A percentile compares a stretch with the other conserved stretches of the same genome.
These are phyloP conservation scores for Coemansia sp. DNA, from an alignment of 192 early-diverging fungal genomes.

Conservation along the genomic window DNA sequence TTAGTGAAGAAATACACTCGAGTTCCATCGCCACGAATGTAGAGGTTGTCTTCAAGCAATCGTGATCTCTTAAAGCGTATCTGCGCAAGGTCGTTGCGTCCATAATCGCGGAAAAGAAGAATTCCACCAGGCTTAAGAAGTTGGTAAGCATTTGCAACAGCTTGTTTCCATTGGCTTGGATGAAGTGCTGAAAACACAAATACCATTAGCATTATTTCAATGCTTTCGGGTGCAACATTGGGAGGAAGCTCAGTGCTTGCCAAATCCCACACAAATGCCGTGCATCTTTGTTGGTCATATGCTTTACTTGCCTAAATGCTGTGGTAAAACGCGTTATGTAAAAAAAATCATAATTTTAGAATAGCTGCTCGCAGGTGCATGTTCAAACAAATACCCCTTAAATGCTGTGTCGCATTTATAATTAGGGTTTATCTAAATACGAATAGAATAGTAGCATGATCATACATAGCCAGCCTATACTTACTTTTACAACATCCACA, in stretches of 20 bases:
- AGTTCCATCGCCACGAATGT: slow-evolving; percentile 79
- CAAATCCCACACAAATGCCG: slow-evolving; percentile 77
- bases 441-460: neutral
- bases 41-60: slow-evolving; percentile 73
- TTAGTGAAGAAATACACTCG: slow-evolving; percentile 77
- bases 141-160: slow-evolving; percentile 62
- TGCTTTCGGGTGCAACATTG: slow-evolving; percentile 58
- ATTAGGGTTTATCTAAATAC: neutral
- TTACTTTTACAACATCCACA: slow-evolving; percentile 71
- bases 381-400: neutral
- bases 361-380: neutral
- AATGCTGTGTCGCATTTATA: neutral
- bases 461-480: slow-evolving; percentile 4
- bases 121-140: slow-evolving; percentile 76
- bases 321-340: neutral
- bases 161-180: slow-evolving; percentile 66
- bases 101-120: slow-evolving; percentile 78
- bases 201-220: slow-evolving; percentile 77
- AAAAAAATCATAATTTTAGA: neutral
- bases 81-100: slow-evolving; percentile 79
- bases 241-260: slow-evolving; percentile 59
- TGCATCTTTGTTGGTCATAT: slow-evolving; percentile 62
- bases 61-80: slow-evolving; percentile 74
- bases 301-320: slow-evolving; percentile 51
- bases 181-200: slow-evolving; percentile 81